Percentiles rank a stretch among this genome's conserved stretches.
Evolutionary conservation across 1,284 basidiomycete species (phyloP).

Genomic region (Gymnopus androsaceus): DNA sequence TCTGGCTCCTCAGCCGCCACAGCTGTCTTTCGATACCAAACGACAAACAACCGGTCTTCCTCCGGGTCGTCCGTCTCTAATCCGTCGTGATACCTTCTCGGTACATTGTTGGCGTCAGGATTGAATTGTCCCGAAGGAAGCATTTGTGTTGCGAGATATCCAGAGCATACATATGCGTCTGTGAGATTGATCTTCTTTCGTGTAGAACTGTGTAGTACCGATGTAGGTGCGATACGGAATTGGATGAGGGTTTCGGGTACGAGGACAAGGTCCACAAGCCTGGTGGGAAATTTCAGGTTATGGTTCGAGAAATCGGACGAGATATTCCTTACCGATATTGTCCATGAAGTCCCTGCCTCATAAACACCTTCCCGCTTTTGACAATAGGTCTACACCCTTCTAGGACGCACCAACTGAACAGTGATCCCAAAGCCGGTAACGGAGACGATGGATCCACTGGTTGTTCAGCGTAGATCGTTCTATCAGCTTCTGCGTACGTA

Average conservation of each 20-base stretch:
- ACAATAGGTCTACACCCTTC: conserved; percentile 74
- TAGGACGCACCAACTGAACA: conserved; percentile 83
- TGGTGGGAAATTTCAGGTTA: conserved; percentile 27
- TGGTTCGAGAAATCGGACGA: not conserved
- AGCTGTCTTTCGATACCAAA: conserved; percentile 55
- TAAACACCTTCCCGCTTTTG: conserved; percentile 70
- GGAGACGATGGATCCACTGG: conserved; percentile 52
- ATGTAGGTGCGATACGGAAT: conserved; percentile 57
- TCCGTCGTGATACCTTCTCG: conserved; percentile 78
- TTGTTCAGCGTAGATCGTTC: conserved; percentile 47
- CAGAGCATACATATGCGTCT: conserved; percentile 78
- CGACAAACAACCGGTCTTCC: conserved; percentile 74
- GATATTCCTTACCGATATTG: conserved; percentile 61
- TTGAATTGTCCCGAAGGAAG: conserved; percentile 63
- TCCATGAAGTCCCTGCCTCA: conserved; percentile 64
- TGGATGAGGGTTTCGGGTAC: conserved; percentile 64
- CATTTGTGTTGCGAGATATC: conserved; percentile 70
- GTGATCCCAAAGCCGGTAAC: conserved; percentile 55
- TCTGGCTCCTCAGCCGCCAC: conserved; percentile 22
- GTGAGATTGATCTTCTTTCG: conserved; percentile 56
- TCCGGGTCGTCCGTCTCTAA: conserved; percentile 76
- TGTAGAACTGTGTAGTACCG: conserved; percentile 51
- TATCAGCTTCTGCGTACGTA: conserved; percentile 42
- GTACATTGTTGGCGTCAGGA: conserved; percentile 49
- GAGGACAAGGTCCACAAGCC: conserved; percentile 70